These are phyloP conservation scores for Mortierella sp. DNA, from an alignment of 371 early-diverging fungal genomes.

Conservation along the genomic window DNA sequence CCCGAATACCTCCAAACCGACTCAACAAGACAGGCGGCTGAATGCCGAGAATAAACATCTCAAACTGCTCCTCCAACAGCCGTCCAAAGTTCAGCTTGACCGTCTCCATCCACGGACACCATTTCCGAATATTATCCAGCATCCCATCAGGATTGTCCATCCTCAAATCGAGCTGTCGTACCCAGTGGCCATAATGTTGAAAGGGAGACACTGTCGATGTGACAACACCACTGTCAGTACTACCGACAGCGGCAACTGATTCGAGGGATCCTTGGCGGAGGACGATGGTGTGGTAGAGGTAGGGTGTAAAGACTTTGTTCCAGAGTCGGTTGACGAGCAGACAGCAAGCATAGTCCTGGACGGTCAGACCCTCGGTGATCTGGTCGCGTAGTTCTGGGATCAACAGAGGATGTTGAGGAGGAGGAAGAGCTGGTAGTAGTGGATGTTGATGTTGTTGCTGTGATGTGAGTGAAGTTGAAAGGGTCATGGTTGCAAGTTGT, in stretches of 20 bases:
- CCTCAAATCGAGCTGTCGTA: slow-evolving; percentile 6
- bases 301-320: slow-evolving; percentile 13
- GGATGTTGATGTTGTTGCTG: background rate
- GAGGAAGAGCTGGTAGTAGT: background rate
- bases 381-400: slow-evolving; percentile 18
- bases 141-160: background rate
- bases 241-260: too few relatives aligned
- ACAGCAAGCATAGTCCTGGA: background rate
- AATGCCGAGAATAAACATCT: slow-evolving; percentile 5
- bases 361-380: slow-evolving; percentile 6
- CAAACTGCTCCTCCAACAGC: slow-evolving; percentile 12
- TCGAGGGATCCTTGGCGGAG: background rate
- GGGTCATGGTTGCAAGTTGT: background rate
- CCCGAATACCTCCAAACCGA: background rate
- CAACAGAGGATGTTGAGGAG: slow-evolving; percentile 9
- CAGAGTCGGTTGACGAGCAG: slow-evolving; percentile 3
- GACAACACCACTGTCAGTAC: background rate
- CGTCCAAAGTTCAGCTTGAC: background rate
- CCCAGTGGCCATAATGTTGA: background rate
- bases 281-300: slow-evolving; percentile 7
- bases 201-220: background rate
- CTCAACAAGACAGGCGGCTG: background rate
- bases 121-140: background rate
- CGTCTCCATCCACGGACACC: slow-evolving; percentile 1
- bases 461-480: background rate